These are phyloP conservation scores for Cyclotella sp. DNA, from an alignment of 108 stramenopile species.

Conservation along the genomic window DNA sequence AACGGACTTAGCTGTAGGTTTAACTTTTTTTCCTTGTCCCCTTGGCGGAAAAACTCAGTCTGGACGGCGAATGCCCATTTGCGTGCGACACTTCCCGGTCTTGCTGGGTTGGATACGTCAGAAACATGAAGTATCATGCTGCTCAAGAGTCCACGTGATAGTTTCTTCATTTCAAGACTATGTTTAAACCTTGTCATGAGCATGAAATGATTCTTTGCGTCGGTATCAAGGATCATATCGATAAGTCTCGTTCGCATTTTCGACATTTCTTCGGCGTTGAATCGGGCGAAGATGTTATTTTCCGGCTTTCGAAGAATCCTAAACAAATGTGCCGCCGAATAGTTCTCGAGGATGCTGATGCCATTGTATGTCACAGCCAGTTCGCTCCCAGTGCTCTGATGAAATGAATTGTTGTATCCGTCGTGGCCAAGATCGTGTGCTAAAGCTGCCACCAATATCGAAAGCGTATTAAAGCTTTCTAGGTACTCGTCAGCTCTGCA, in stretches of 20 bases:
- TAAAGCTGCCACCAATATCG: slow-evolving; percentile 60
- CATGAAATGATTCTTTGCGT: slow-evolving; percentile 61
- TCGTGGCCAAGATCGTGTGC: slow-evolving; percentile 80
- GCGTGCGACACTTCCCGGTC: slow-evolving; percentile 45
- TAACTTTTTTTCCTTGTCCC: slow-evolving; percentile 55
- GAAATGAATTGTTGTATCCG: slow-evolving; percentile 68
- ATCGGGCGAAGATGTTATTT: slow-evolving; percentile 55
- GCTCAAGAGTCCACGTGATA: slow-evolving; percentile 54
- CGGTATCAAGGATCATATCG: slow-evolving; percentile 59
- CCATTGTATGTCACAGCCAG: slow-evolving; percentile 74
- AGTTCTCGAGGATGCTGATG: slow-evolving; percentile 66
- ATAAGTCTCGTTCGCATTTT: slow-evolving; percentile 56
- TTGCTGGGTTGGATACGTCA: slow-evolving; percentile 55
- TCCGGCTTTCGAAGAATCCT: slow-evolving; percentile 51
- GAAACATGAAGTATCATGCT: slow-evolving; percentile 60
- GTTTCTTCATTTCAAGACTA: slow-evolving; percentile 57
- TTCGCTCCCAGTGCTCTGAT: slow-evolving; percentile 52
- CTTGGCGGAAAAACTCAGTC: slow-evolving; percentile 59
- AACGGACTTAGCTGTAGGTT: slow-evolving; percentile 36
- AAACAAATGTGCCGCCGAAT: slow-evolving; percentile 67
- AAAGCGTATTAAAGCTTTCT: slow-evolving; percentile 59
- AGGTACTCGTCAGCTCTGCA: slow-evolving; percentile 55
- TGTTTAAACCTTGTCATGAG: slow-evolving; percentile 57
- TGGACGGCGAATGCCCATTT: slow-evolving; percentile 61
- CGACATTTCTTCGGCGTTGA: slow-evolving; percentile 39